Evolutionary conservation across 257 asterid species (phyloP), one percentile per base, ranked within the genome.

Genomic region (Petunia secreta): DNA sequence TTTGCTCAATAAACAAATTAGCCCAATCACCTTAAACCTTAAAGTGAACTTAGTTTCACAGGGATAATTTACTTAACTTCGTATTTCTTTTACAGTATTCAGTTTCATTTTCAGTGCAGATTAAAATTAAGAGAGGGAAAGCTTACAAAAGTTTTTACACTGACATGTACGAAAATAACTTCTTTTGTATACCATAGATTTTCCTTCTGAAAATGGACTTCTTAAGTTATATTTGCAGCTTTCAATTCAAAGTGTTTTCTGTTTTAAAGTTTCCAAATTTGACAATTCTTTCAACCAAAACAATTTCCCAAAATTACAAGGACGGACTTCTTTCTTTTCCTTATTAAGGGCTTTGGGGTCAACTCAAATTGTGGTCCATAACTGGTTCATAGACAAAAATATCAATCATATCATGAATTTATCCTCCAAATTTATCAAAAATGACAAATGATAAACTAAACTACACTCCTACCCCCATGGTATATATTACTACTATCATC

Each of bases 321-420:
- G 13, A 40, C 40, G 25, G 4, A 8, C 41, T 40, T 66, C 13
- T 66, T 66, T 55, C 62, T 57, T 57, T 41, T 15, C 7, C 75
- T 48, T 41, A 14, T 67, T 15, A 44, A 66, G 37, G 38, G 38
- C 54, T 67, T 15, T 40, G 54, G 75, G 15, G 37, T 67, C 75
- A 67, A 67, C 53, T 6, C 6, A 67, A 66, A 66, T 25, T 41
- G 38, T 66, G 75, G 75, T 66, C 75, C 75, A 41, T 40, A 65
- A 41, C 3, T 66, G 14, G 37, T 66, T 5, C 38, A 66, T 2
- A 40, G 2, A 66, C 37, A 66, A 66, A 65, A 67, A 2, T 41
- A 6, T n/a, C 25, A 25, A 25, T 67, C 43, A 6, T 14, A 67
- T 40, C 14, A 65, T 6, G 38, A 66, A 66, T 40, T 25, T 66